phyloP scores from a whole-genome alignment of 2,329 filamentous ascomycete genomes.

The Remersonia thermophila region DNA sequence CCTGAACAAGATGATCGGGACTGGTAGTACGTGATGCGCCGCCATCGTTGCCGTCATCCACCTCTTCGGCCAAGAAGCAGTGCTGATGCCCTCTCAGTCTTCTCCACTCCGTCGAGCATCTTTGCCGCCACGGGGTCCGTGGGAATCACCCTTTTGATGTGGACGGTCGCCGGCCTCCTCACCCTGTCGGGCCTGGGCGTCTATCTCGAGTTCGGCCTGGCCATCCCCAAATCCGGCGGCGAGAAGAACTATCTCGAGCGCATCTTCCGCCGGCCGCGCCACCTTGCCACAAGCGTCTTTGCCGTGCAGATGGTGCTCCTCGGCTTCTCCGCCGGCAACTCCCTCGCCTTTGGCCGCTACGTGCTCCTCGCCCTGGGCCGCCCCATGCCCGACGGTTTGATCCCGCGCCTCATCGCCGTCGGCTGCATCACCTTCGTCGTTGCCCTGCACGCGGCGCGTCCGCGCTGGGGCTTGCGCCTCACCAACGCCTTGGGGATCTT shows the following conservation, averaged over 20 bases:
- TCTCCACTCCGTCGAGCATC: slow-evolving; percentile 42
- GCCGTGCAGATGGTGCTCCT: slow-evolving; percentile 50
- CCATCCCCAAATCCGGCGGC: slow-evolving; percentile 50
- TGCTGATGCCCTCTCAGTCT: slow-evolving; percentile 23
- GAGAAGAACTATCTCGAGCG: slow-evolving; percentile 57
- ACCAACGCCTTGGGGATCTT: slow-evolving; percentile 48
- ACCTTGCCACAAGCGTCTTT: slow-evolving; percentile 46
- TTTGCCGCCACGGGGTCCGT: slow-evolving; percentile 42
- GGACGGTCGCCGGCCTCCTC: slow-evolving; percentile 29
- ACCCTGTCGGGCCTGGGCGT: slow-evolving; percentile 48
- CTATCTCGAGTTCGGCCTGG: slow-evolving; percentile 52
- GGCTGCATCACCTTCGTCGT: slow-evolving; percentile 42
- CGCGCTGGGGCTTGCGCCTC: slow-evolving; percentile 46
- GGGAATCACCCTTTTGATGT: slow-evolving; percentile 30
- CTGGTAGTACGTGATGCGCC: slow-evolving; percentile 37
- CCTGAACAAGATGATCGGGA: slow-evolving; percentile 47
- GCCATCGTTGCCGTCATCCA: no score
- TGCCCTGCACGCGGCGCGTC: slow-evolving; percentile 36
- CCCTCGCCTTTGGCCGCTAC: slow-evolving; percentile 47
- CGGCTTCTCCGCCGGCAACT: slow-evolving; percentile 47
- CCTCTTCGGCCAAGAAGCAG: neutral
- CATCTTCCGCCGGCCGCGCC: slow-evolving; percentile 45
- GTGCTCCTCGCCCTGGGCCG: slow-evolving; percentile 30
- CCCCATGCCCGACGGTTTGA: slow-evolving; percentile 39
- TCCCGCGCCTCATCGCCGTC: slow-evolving; percentile 42